Percentiles rank a stretch among this genome's conserved stretches.
phyloP scores from a whole-genome alignment of 176 grass and related monocot species.

The Luzula sylvatica region DNA sequence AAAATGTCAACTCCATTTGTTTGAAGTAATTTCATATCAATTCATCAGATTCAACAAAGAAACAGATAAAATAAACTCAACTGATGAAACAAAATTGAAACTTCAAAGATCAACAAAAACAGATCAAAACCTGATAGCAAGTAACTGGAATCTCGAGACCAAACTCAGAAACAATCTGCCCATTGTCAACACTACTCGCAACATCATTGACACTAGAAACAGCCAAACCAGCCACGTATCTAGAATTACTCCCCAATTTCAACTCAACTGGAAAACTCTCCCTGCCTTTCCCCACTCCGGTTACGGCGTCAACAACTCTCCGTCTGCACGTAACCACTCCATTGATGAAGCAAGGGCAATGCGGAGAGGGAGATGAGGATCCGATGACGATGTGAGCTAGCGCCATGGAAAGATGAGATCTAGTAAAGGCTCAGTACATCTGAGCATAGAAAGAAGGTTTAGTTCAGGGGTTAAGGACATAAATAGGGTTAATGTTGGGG shows the following conservation, averaged over 20 bases:
- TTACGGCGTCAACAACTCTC: not conserved
- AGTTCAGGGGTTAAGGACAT: not conserved
- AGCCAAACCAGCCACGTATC: conserved; percentile 12
- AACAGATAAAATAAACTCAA: not conserved
- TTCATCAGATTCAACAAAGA: not conserved
- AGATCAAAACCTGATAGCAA: conserved; percentile 70
- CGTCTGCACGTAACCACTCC: not conserved
- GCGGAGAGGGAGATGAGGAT: conserved; percentile 25
- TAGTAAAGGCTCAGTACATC: conserved; percentile 14
- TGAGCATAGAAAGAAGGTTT: conserved; percentile 4
- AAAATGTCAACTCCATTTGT: too few species aligned
- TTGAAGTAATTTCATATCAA: not conserved
- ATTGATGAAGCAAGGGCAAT: conserved; percentile 16
- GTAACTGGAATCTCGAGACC: conserved; percentile 85
- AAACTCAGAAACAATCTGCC: conserved; percentile 19
- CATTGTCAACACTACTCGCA: conserved; percentile 16
- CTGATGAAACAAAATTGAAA: conserved; percentile 12
- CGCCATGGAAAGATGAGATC: conserved; percentile 28
- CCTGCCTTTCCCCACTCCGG: not conserved
- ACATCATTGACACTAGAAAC: conserved; percentile 31
- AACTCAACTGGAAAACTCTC: conserved; percentile 1
- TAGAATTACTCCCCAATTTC: conserved; percentile 14
- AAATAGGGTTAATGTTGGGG: not conserved
- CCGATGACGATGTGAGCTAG: conserved; percentile 24
- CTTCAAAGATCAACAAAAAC: not conserved